phyloP scores from a whole-genome alignment of 1,139 yeast species.

The Kodamaea fungicola region DNA sequence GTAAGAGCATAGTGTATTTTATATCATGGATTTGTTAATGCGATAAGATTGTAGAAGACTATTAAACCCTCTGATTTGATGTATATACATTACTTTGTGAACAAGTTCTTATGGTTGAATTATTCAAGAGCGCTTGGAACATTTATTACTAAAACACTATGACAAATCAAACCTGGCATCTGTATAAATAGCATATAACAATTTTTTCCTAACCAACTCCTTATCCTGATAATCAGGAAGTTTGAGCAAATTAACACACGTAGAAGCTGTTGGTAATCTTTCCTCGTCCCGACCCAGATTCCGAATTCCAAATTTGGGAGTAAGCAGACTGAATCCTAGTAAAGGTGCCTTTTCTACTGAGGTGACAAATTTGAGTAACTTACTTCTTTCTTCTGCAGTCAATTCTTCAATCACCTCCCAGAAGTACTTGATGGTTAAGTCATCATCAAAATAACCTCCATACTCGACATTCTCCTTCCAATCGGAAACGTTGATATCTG shows the following conservation, averaged over 20 bases:
- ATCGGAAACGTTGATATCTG: slow-evolving; percentile 67
- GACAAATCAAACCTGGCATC: slow-evolving; percentile 87
- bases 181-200: slow-evolving; percentile 72
- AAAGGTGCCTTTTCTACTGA: slow-evolving; percentile 91
- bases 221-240: slow-evolving; percentile 78
- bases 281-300: slow-evolving; percentile 54
- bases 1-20: slow-evolving; percentile 11
- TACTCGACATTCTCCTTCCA: slow-evolving; percentile 60
- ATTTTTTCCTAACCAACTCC: slow-evolving; percentile 52
- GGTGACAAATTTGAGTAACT: slow-evolving; percentile 80
- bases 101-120: no score
- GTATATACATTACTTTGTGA: neutral
- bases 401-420: slow-evolving; percentile 80
- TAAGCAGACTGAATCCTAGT: slow-evolving; percentile 72
- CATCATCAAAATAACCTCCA: slow-evolving; percentile 62
- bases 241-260: slow-evolving; percentile 85
- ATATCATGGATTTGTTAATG: no score
- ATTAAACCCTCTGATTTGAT: neutral
- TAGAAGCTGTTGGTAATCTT: slow-evolving; percentile 85
- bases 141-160: slow-evolving; percentile 12
- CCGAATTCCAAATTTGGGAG: slow-evolving; percentile 79
- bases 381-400: slow-evolving; percentile 54
- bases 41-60: neutral
- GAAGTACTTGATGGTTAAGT: slow-evolving; percentile 55
- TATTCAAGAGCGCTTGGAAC: no score